Evolutionary conservation across 1,284 basidiomycete species (phyloP).

Genomic region (Malassezia obtusa): DNA sequence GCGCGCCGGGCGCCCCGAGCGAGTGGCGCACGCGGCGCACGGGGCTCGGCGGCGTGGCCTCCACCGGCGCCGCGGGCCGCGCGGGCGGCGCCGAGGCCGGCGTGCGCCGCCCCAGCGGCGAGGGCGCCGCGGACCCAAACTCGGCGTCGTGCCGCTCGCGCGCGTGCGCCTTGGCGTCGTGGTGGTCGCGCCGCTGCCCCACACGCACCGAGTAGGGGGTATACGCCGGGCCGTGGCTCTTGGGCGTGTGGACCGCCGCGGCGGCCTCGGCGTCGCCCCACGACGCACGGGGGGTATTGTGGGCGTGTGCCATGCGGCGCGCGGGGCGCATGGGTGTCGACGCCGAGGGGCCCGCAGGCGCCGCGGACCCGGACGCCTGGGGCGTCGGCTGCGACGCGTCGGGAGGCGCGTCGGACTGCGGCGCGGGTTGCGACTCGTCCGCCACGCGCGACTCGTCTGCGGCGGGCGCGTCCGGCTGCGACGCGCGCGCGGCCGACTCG

Average conservation of each 20-base stretch:
- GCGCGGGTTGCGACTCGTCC: too few relatives aligned
- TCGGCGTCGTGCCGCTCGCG: background rate
- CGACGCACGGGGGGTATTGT: too few relatives aligned
- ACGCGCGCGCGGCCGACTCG: background rate
- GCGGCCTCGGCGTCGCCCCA: too few relatives aligned
- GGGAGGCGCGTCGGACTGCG: too few relatives aligned
- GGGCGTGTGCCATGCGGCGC: background rate
- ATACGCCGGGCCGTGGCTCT: background rate
- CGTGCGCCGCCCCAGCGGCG: background rate
- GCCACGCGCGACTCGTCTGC: background rate
- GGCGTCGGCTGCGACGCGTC: too few relatives aligned
- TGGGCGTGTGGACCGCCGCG: slow-evolving; percentile 4
- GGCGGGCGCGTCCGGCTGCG: background rate
- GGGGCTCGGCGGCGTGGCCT: background rate
- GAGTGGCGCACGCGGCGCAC: background rate
- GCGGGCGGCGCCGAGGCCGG: background rate
- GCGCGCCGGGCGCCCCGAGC: background rate
- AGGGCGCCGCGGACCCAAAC: background rate
- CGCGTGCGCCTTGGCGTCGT: slow-evolving; percentile 16
- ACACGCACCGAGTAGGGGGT: slow-evolving; percentile 13
- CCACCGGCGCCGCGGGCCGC: too few relatives aligned
- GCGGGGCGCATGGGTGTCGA: background rate
- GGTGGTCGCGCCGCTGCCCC: slow-evolving; percentile 15
- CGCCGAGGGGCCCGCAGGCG: background rate
- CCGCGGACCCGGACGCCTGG: background rate